Evolutionary conservation across 2,329 filamentous ascomycete genomes (phyloP), one percentile per base, ranked within the genome.

Genomic region (Eurotiales sp.): DNA sequence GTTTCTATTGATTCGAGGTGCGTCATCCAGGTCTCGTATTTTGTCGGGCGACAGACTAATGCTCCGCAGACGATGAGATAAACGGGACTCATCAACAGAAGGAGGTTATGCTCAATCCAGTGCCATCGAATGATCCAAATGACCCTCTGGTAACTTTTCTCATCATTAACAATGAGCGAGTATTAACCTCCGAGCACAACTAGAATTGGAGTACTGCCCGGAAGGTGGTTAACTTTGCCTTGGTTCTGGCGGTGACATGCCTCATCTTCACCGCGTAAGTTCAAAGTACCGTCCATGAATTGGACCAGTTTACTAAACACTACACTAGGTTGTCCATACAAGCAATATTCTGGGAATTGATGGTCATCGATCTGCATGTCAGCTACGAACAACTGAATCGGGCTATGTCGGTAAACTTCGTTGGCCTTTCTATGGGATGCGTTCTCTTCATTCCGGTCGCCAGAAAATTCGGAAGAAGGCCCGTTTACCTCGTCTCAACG

Each of bases 391-490:
- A 69, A 1, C 55, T 79, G 30, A 80, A 77, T 46, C 67, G 73
- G 41, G 68, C 69, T 2, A 74, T 71, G 55, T 78, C 76, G 1
- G 69, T 73, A 4, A 72, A 70, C n/a, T 76, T 64, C 49, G 75
- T 69, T 1, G 70, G 68, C 1, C 60, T 78, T 0, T 67, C 70
- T 11, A 54, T 72, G n/a, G 74, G 75, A 2, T 69, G 68, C 37
- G 55, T 76, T 3, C n/a, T 78, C 1, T 67, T 78, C 45, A 70
- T 77, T 6, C 75, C 76, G 0, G 66, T 78, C 8, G 72, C 73
- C 1, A 66, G 73, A 52, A 77, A 76, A 47, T 77, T 65, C 43
- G 75, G 76, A 3, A 62, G 75, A 19, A 66, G 76, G 3, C 72
- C 72, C 0, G 56, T 78, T 0, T 78, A 78, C 48, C 59, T 78